phyloP scores from a whole-genome alignment of 305 asterid genomes.

The Salvia sclarea region DNA sequence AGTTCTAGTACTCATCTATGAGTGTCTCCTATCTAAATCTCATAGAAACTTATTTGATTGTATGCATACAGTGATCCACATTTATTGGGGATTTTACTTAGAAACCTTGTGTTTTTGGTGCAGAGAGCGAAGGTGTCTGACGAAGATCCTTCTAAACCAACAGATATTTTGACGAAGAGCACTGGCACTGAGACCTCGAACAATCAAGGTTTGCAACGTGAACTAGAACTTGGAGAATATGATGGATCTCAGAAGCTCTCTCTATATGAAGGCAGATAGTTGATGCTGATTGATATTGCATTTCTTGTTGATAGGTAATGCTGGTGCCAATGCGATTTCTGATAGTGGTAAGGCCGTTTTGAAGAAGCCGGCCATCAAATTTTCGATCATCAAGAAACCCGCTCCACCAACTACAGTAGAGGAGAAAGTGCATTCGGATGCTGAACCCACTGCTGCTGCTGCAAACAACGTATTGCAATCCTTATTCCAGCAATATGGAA shows the following conservation, averaged over 20 bases:
- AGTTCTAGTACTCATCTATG: not conserved
- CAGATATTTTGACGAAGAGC: conserved; percentile 40
- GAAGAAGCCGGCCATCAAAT: conserved; percentile 46
- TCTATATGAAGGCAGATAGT: too few relatives aligned
- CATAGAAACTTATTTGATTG: not conserved
- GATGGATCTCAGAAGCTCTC: too few relatives aligned
- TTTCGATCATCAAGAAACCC: conserved; percentile 52
- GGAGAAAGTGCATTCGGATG: conserved; percentile 25
- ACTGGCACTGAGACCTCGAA: conserved; percentile 35
- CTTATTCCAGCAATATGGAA: conserved; percentile 49
- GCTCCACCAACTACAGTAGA: not conserved
- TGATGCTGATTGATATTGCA: too few relatives aligned
- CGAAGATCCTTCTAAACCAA: conserved; percentile 43
- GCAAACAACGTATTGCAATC: conserved; percentile 49
- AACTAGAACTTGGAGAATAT: too few relatives aligned
- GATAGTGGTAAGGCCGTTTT: conserved; percentile 38
- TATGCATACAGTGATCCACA: not conserved
- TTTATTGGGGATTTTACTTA: not conserved
- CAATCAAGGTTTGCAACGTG: conserved; percentile 43
- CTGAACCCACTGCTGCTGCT: not conserved
- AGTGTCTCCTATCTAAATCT: not conserved
- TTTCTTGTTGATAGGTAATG: conserved; percentile 43
- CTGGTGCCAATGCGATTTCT: conserved; percentile 31
- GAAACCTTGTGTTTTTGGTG: conserved; percentile 28
- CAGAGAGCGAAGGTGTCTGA: conserved; percentile 54